phyloP scores from a whole-genome alignment of 2,329 filamentous ascomycete species.

The Ceratocystis cubensis region DNA sequence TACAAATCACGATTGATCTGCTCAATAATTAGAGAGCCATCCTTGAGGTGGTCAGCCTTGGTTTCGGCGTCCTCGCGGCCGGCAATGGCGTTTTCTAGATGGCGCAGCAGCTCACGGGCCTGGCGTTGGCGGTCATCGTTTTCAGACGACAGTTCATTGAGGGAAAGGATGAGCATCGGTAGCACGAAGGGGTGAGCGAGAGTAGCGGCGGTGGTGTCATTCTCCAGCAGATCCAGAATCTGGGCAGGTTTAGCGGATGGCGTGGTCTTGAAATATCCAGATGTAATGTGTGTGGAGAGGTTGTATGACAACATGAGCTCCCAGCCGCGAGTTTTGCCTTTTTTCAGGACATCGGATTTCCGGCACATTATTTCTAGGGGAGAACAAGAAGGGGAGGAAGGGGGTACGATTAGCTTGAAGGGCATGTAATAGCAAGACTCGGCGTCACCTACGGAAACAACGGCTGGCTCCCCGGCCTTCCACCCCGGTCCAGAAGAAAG shows the following conservation, averaged over 20 bases:
- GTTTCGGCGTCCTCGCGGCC: slow-evolving; percentile 48
- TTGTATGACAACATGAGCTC: slow-evolving; percentile 50
- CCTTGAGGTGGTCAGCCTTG: slow-evolving; percentile 42
- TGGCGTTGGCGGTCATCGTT: slow-evolving; percentile 51
- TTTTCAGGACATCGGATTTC: slow-evolving; percentile 55
- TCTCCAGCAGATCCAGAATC: slow-evolving; percentile 34
- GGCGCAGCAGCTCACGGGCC: slow-evolving; percentile 49
- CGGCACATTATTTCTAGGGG: slow-evolving; percentile 44
- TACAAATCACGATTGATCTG: slow-evolving; percentile 49
- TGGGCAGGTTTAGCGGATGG: slow-evolving; percentile 35
- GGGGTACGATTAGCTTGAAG: neutral
- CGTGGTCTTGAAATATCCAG: slow-evolving; percentile 50
- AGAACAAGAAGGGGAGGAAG: neutral
- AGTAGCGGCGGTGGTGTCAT: slow-evolving; percentile 35
- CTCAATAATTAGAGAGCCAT: slow-evolving; percentile 42
- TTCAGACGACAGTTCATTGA: slow-evolving; percentile 42
- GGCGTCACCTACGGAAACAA: slow-evolving; percentile 39
- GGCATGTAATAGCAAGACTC: neutral
- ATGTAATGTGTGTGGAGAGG: slow-evolving; percentile 43
- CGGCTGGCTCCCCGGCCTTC: slow-evolving; percentile 45
- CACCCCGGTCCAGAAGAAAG: slow-evolving; percentile 49
- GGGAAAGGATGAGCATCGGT: slow-evolving; percentile 46
- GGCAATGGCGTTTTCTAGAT: slow-evolving; percentile 48
- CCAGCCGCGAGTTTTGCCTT: slow-evolving; percentile 50
- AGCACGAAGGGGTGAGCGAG: slow-evolving; percentile 47